phyloP scores from a whole-genome alignment of 1,284 basidiomycete genomes.

The Wallemia hederae region DNA sequence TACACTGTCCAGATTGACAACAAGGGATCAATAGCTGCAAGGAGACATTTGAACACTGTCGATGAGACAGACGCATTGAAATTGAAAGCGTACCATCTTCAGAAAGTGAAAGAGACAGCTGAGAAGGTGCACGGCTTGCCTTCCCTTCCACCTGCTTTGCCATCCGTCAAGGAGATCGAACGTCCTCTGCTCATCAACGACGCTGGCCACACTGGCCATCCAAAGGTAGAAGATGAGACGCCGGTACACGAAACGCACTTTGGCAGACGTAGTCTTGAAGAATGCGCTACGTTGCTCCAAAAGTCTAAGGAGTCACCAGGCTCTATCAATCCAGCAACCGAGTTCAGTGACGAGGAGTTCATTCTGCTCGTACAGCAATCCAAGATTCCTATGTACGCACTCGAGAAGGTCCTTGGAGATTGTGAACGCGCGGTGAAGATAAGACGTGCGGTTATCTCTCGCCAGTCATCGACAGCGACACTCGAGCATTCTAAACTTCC shows the following conservation, averaged over 20 bases:
- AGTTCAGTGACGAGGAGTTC: slow-evolving; percentile 74
- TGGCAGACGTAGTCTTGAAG: slow-evolving; percentile 31
- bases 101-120: background rate
- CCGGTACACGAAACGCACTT: slow-evolving; percentile 8
- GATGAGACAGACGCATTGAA: background rate
- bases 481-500: slow-evolving; percentile 64
- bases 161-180: background rate
- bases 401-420: slow-evolving; percentile 76
- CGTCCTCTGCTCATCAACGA: background rate
- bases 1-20: slow-evolving; percentile 9
- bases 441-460: slow-evolving; percentile 68
- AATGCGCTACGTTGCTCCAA: slow-evolving; percentile 61
- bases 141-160: background rate
- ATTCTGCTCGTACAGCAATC: slow-evolving; percentile 67
- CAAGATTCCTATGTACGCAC: slow-evolving; percentile 72
- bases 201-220: background rate
- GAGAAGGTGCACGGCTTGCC: background rate
- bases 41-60: background rate
- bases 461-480: slow-evolving; percentile 54
- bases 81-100: background rate
- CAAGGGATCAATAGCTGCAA: slow-evolving; percentile 18
- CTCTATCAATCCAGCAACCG: slow-evolving; percentile 26
- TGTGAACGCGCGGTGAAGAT: slow-evolving; percentile 62
- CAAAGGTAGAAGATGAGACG: background rate
- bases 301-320: slow-evolving; percentile 14